Conservation (phyloP, 116 monocot genomes). For the Trichopus zeylanicus region DNA sequence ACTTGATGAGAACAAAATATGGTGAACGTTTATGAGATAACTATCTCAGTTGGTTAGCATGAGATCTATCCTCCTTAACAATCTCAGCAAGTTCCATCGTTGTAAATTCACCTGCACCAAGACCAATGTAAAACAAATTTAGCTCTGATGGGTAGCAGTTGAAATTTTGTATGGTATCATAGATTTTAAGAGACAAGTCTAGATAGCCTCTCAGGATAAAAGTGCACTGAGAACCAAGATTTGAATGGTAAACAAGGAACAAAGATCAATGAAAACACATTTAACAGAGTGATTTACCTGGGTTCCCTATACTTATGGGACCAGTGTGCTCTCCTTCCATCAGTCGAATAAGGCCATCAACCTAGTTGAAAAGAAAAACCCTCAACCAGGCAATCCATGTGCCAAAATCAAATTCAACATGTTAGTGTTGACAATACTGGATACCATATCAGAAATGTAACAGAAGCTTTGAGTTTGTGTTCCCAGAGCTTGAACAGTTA, state of each 20-base stretch:
- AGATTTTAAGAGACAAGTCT: no score
- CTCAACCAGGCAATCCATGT: neutral
- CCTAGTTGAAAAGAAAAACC: conserved; percentile 25
- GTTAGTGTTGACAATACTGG: neutral
- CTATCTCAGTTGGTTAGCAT: neutral
- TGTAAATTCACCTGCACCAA: conserved; percentile 82
- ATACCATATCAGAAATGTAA: conserved; percentile 95
- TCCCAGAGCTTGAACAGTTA: conserved; percentile 89
- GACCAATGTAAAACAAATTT: neutral
- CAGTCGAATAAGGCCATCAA: conserved; percentile 81
- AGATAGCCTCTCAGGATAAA: no score
- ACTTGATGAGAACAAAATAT: no score
- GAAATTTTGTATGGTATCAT: neutral
- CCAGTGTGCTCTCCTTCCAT: conserved; percentile 89
- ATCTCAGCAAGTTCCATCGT: conserved; percentile 91
- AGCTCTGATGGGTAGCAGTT: neutral
- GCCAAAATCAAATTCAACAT: neutral
- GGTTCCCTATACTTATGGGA: conserved; percentile 94
- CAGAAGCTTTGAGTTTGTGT: conserved; percentile 97
- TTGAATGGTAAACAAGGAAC: no score
- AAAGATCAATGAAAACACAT: neutral
- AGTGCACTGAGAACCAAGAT: no score
- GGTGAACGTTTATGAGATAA: no score
- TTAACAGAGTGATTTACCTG: conserved; percentile 57
- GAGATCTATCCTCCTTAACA: conserved; percentile 73